Evolutionary conservation across 176 grass and related monocot genomes (phyloP).

Genomic region (Carex cristatella): DNA sequence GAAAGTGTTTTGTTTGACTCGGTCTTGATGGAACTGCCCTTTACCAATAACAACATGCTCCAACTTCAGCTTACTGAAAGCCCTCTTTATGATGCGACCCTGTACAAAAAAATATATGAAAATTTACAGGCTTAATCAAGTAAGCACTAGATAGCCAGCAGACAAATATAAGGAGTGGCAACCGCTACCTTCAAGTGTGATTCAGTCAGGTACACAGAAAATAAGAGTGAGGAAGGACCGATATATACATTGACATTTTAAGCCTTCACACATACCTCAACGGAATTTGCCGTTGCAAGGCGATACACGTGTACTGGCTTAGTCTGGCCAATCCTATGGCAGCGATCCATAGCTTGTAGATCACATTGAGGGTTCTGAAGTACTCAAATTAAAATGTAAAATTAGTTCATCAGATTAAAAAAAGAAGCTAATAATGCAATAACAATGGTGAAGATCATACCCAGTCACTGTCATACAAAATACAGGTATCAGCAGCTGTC

Average conservation of each 20-base stretch:
- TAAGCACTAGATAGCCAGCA: not conserved
- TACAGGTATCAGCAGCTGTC: constrained; percentile 87
- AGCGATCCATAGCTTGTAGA: constrained; percentile 97
- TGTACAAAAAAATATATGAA: constrained; percentile 25
- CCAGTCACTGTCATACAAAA: constrained; percentile 94
- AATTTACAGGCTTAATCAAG: not conserved
- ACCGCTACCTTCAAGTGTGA: not conserved
- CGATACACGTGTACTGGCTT: constrained; percentile 86
- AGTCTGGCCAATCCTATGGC: constrained; percentile 94
- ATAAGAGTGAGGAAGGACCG: not conserved
- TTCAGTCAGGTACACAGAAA: not conserved
- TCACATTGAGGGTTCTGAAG: constrained; percentile 95
- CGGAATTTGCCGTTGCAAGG: constrained; percentile 79
- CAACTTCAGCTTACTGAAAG: constrained; percentile 81
- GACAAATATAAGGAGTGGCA: not conserved
- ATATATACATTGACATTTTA: not conserved
- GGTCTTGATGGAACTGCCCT: constrained; percentile 86
- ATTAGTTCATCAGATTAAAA: not conserved
- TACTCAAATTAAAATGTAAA: constrained; percentile 25
- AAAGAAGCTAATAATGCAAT: not conserved
- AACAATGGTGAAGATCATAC: constrained; percentile 32
- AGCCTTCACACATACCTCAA: constrained; percentile 47
- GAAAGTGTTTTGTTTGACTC: constrained; percentile 48
- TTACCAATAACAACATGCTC: constrained; percentile 91
- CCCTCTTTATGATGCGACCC: constrained; percentile 83